These are phyloP conservation scores for Aspergillus bombycis DNA, from an alignment of 2,329 filamentous ascomycete genomes.

Conservation along the genomic window DNA sequence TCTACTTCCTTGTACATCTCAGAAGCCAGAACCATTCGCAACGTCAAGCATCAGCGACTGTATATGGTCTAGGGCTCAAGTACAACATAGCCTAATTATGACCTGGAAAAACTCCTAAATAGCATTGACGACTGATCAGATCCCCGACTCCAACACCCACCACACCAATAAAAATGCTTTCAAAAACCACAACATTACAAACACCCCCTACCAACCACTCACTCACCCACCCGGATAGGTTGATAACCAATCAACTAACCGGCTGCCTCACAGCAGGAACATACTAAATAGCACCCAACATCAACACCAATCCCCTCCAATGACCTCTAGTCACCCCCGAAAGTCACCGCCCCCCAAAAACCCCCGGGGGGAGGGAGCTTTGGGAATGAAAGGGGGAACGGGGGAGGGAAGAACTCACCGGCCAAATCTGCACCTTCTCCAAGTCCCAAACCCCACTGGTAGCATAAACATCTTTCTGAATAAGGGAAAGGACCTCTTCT, in stretches of 20 bases:
- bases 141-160: too few relatives aligned
- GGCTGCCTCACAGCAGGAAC: not conserved
- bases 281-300: not conserved
- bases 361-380: too few relatives aligned
- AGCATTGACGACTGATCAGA: too few relatives aligned
- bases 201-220: too few relatives aligned
- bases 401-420: slow-evolving; percentile 6
- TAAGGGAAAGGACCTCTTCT: slow-evolving; percentile 20
- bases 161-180: too few relatives aligned
- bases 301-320: not conserved
- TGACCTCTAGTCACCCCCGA: not conserved
- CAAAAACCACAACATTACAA: too few relatives aligned
- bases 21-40: not conserved
- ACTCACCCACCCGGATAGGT: too few relatives aligned
- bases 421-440: slow-evolving; percentile 19
- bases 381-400: not conserved
- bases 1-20: not conserved
- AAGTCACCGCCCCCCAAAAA: too few relatives aligned
- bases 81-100: too few relatives aligned
- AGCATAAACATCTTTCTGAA: slow-evolving; percentile 22
- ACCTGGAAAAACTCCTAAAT: too few relatives aligned
- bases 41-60: not conserved
- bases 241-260: not conserved
- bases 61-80: too few relatives aligned
- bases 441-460: slow-evolving; percentile 26